Conservation (phyloP, 1,284 basidiomycete species). For the Cutaneotrichosporon mucoides region DNA sequence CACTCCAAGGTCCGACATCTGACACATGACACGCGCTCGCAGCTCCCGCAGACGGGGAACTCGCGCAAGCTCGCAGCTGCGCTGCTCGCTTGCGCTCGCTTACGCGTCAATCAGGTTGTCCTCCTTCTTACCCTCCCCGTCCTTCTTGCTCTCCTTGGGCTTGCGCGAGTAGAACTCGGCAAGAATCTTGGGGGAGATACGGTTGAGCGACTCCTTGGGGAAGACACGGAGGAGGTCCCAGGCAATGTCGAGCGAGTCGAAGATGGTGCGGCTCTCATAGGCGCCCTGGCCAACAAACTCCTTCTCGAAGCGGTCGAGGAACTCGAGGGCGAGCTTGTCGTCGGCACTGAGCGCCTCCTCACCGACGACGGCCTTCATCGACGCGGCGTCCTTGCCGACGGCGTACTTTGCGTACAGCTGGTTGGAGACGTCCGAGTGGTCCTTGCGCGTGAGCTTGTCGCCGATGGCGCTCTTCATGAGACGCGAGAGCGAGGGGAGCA, state of each 20-base stretch:
- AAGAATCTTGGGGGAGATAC: slow-evolving; percentile 69
- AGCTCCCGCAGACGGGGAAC: too few species aligned
- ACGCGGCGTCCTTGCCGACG: slow-evolving; percentile 92
- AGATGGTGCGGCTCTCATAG: slow-evolving; percentile 94
- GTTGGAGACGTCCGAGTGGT: slow-evolving; percentile 98
- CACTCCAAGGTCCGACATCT: too few species aligned
- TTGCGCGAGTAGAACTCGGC: slow-evolving; percentile 26
- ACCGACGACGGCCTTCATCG: slow-evolving; percentile 99
- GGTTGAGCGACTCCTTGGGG: slow-evolving; percentile 97
- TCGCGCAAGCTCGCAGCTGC: too few species aligned
- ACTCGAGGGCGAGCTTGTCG: slow-evolving; percentile 64
- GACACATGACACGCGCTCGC: too few species aligned
- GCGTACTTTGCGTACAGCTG: slow-evolving; percentile 98
- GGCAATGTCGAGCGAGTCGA: slow-evolving; percentile 94
- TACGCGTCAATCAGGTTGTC: slow-evolving; percentile 19
- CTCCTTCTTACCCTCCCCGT: slow-evolving; percentile 1
- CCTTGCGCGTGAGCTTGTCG: slow-evolving; percentile 93
- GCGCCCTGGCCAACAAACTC: slow-evolving; percentile 93
- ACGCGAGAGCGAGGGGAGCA: slow-evolving; percentile 95
- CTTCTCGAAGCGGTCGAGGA: slow-evolving; percentile 90
- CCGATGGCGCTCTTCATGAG: slow-evolving; percentile 99
- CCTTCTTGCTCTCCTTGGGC: slow-evolving; percentile 14
- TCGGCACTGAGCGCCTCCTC: slow-evolving; percentile 84
- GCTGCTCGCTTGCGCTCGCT: background rate
- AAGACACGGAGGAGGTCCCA: slow-evolving; percentile 97